Base-by-base conservation (phyloP, 208 protist genomes). In the Trypanosoma theileri region DNA sequence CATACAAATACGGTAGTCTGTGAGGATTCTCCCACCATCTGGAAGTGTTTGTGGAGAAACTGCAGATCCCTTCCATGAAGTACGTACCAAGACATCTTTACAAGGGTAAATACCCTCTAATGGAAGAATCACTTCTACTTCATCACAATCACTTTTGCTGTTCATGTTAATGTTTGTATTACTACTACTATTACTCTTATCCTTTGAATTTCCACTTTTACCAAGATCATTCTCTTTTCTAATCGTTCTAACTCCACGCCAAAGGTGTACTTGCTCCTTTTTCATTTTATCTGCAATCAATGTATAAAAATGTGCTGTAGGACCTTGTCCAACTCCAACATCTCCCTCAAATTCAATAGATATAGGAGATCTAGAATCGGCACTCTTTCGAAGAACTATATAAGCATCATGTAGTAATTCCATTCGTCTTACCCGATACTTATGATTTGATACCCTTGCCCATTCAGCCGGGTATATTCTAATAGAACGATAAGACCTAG, bases 251-350 rank as follows among this genome's bases (percentile, higher is more conserved):
- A 44, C 54, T 59, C 66, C 71, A 48, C 79, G 75, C 91, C 93
- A 97, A 31, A 97, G 70, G 40, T 59, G 14, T 4, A 87, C 55
- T 0, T 50, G 13, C 24, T 64, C 63, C 44, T 67, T 76, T 65
- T 78, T 81, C n/a, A 85, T 57, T 66, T 95, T 78, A 16, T 76
- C 35, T 0, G 88, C 85, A 42, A 96, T 64, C 22, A 91, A 73
- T 14, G 89, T 93, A 69, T 92, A 97, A 64, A 96, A 97, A 71
- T 96, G 86, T 61, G 91, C 82, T 1, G 91, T 97, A 16, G 93
- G 93, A 21, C 93, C 93, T 42, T 93, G 85, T 0, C 93, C 93
- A 17, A 92, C 84, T 14, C 91, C 93, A 41, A 93, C 80, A 55
- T 97, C 93, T 10, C 91, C 93, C 24, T 86, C 77, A 72, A 95